Base-by-base conservation (phyloP, 768 basidiomycete species). In the Rhizopogon vesiculosus region DNA sequence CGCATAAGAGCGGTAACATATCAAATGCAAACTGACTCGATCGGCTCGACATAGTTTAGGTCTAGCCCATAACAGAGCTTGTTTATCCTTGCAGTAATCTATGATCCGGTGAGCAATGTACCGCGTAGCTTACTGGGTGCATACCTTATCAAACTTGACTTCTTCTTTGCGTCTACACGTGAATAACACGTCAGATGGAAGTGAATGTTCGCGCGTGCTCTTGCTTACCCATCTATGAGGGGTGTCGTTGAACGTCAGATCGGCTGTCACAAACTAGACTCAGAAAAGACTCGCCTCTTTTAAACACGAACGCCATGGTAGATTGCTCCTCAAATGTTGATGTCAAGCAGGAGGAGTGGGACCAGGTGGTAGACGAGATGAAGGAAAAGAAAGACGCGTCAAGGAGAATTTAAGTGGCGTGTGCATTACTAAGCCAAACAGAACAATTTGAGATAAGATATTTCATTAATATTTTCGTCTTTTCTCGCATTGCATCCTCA, bases 1-100 rank as follows among this genome's bases (percentile, higher is more conserved):
- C 29, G 39, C 39, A 55, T 12, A 39, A 56, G 3, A 54, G 28
- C 4, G 4, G 29, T 1, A 16, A 31, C 3, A 0, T 35, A 51
- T 9, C 4, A n/a, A 57, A 6, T n/a, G n/a, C 4, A 22, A 8
- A 58, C 51, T 28, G 13, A 63, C 91, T 97, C 95, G 39, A 97
- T 89, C 4, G 97, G 90, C 63, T 97, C 91, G 22, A 99, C 86
- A 59, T 93, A 89, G 65, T 95, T 88, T 55, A 81, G 76, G 70
- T 99, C 95, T 19, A 99, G 84, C 57, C 97, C 97, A 70, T 98
- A 98, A 66, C 93, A 97, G 16, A 99, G 83, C 74, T 93, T 93
- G 66, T 84, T 83, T 61, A 94, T 85, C 62, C 92, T 78, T 9
- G 90, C 84, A 1, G 92, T 94, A 70, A 93, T 93, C 91, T 93